Evolutionary conservation across 768 basidiomycete species (phyloP).

Genomic region (Pisolithus sp.): DNA sequence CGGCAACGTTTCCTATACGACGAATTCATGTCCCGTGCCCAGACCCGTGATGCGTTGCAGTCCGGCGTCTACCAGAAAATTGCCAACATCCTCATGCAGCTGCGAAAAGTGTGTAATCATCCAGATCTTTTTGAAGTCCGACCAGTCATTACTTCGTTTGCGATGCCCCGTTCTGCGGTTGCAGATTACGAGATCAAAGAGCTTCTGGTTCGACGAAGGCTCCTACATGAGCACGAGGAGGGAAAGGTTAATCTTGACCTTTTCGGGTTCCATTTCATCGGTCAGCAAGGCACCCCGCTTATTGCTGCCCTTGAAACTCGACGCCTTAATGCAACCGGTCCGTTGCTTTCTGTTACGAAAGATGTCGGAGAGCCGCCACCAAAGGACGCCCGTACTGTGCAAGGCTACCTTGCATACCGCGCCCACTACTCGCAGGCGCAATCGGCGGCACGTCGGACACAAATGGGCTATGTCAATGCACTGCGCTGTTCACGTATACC

Average conservation of each 20-base stretch:
- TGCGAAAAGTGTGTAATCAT: constrained; percentile 94
- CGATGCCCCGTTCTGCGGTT: constrained; percentile 65
- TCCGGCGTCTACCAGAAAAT: constrained; percentile 87
- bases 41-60: constrained; percentile 74
- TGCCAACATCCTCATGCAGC: constrained; percentile 95
- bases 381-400: constrained; percentile 67
- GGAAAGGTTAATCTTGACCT: constrained; percentile 55
- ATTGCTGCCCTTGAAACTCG: constrained; percentile 49
- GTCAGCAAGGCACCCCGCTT: constrained; percentile 46
- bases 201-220: constrained; percentile 69
- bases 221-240: constrained; percentile 49
- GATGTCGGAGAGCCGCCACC: constrained; percentile 60
- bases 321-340: constrained; percentile 52
- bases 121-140: constrained; percentile 90
- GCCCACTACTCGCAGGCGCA: constrained; percentile 43
- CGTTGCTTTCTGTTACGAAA: constrained; percentile 47
- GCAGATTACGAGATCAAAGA: constrained; percentile 86
- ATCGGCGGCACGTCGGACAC: constrained; percentile 56
- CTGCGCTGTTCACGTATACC: constrained; percentile 54
- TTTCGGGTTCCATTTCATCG: constrained; percentile 59
- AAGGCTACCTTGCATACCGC: constrained; percentile 57
- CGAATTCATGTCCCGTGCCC: constrained; percentile 88
- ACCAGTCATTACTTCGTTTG: constrained; percentile 73
- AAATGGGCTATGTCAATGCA: constrained; percentile 68
- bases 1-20: constrained; percentile 93